Evolutionary conservation across 2,329 filamentous ascomycete species (phyloP), one percentile per base, ranked within the genome.

Genomic region (Sarocladium oryzae): DNA sequence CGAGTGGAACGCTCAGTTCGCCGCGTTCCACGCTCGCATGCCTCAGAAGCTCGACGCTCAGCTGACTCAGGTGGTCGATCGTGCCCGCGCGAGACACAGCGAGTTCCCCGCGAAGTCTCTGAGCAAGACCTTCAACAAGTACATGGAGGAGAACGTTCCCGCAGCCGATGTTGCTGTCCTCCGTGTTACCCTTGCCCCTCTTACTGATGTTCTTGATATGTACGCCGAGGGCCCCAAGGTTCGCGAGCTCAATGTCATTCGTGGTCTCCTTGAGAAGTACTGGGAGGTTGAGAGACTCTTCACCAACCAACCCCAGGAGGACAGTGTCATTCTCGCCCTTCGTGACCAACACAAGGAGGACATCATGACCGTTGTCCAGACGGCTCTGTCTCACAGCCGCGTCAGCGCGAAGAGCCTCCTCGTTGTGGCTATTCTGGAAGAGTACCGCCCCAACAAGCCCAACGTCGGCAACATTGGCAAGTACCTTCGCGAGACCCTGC

Each of bases 341-440:
- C 87, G 93, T 75, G 93, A 99, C 58, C 88, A 95, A 73, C 86
- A 99, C 78, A 96, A 92, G 75, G 93, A 97, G 30, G 89, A 95
- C 64, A 86, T 95, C 57, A 67, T 77, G 60, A 86, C 85, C 65
- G 89, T 97, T 55, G 85, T 96, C 16, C 85, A 93, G 63, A 91
- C 81, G 18, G 92, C 96, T 4, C 81, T 99, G 23, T 97, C 93
- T 0, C 93, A 99, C 75, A 93, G 90, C 69, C 86, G 89, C 56
- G 88, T 96, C 52, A 86, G 84, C 58, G 83, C 90, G 55, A 99
- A 99, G 85, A 97, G 93, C 73, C 91, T 93, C 61, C 79, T 99
- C 49, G 76, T 97, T 49, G 75, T 97, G 46, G 91, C 92, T 41
- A 90, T 99, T 52, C 78, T 99, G 30, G 90, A 96, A 33, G 86